Evolutionary conservation across 495 filamentous ascomycete genomes (phyloP).

Genomic region (Hyphodiscus hymeniophilus): DNA sequence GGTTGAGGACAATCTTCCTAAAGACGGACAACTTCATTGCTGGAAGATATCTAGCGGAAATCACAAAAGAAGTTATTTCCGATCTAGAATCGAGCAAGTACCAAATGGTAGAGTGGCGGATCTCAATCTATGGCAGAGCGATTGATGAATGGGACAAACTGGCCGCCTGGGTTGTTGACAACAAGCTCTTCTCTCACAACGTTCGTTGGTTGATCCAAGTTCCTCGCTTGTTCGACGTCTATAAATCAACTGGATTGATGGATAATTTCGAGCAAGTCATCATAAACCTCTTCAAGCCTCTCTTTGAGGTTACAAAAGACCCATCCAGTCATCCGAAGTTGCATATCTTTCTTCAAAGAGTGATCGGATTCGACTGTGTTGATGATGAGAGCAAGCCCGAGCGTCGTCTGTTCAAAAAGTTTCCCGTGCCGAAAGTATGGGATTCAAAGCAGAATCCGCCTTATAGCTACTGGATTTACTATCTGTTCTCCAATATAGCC

Average conservation of each 20-base stretch:
- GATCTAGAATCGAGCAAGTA: conserved; percentile 98
- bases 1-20: conserved; percentile 89
- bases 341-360: conserved; percentile 88
- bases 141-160: conserved; percentile 97
- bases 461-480: conserved; percentile 98
- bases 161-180: conserved; percentile 97
- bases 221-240: conserved; percentile 90
- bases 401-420: conserved; percentile 84
- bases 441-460: conserved; percentile 89
- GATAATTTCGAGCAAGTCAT: conserved; percentile 84
- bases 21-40: conserved; percentile 98
- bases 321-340: conserved; percentile 84
- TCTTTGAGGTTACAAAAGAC: conserved; percentile 90
- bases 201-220: conserved; percentile 97
- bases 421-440: conserved; percentile 84
- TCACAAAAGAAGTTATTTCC: conserved; percentile 96
- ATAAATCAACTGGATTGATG: conserved; percentile 82
- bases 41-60: conserved; percentile 91
- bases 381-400: conserved; percentile 98
- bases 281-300: conserved; percentile 82
- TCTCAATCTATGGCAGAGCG: conserved; percentile 89
- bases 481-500: conserved; percentile 87
- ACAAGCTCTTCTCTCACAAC: conserved; percentile 95
- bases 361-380: conserved; percentile 94
- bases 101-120: conserved; percentile 98